Percentiles rank a stretch among this genome's conserved stretches.
Evolutionary conservation across 208 protist species (phyloP).

Genomic region (Leishmania turanica): DNA sequence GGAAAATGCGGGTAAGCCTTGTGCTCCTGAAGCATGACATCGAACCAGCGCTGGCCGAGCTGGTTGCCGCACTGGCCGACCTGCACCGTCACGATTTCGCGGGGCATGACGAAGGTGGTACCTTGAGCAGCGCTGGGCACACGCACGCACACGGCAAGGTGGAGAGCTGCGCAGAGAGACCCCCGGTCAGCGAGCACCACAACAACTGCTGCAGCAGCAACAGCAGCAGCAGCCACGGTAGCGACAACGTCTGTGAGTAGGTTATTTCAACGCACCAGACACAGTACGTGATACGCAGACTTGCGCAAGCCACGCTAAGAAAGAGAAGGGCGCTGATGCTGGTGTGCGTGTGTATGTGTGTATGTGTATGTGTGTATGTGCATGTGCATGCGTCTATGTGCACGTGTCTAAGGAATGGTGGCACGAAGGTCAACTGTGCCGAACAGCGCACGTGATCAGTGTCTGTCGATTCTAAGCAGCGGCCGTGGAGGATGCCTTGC

Average conservation of each 20-base stretch:
- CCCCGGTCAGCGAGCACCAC: not conserved
- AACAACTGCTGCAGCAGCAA: conserved; percentile 1
- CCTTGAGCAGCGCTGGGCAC: not conserved
- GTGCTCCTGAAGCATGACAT: conserved; percentile 96
- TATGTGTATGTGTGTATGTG: not conserved
- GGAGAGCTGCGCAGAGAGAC: not conserved
- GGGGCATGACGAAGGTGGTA: conserved; percentile 55
- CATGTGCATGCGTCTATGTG: not conserved
- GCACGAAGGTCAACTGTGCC: not conserved
- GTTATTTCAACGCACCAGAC: not conserved
- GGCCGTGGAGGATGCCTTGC: not conserved
- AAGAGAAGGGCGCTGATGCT: not conserved
- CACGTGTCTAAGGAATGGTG: not conserved
- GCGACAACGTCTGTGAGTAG: not conserved
- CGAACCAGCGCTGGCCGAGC: conserved; percentile 95
- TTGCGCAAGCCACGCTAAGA: not conserved
- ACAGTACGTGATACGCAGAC: not conserved
- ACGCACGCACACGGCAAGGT: not conserved
- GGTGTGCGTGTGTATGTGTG: not conserved
- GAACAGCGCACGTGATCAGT: not conserved
- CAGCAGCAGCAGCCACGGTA: conserved; percentile 2
- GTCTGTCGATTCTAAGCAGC: not conserved
- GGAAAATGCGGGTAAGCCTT: conserved; percentile 70
- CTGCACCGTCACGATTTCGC: conserved; percentile 91
- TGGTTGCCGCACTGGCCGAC: conserved; percentile 96